Percentiles rank a stretch among this genome's conserved stretches.
Conservation (phyloP, 169 alveolate species). For the Plasmodium berghei region DNA sequence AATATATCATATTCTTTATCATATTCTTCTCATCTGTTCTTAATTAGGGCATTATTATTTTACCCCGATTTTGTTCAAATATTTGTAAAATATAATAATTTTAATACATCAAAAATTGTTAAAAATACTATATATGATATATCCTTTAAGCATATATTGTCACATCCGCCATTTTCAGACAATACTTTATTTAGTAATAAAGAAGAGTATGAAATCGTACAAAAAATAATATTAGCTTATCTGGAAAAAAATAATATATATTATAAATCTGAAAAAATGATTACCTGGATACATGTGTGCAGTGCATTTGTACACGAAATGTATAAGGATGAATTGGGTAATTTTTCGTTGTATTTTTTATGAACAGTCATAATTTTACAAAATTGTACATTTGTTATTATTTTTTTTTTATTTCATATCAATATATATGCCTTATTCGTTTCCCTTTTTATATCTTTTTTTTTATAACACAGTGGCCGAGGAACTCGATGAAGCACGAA, state of each 20-base stretch:
- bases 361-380: too few species aligned
- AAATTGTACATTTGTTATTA: background rate
- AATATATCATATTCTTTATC: slow-evolving; percentile 19
- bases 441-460: background rate
- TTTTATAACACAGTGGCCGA: slow-evolving; percentile 3
- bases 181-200: background rate
- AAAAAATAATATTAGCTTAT: slow-evolving; percentile 24
- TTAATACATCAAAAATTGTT: slow-evolving; percentile 44
- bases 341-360: too few species aligned
- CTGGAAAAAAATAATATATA: slow-evolving; percentile 47
- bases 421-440: background rate
- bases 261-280: slow-evolving; percentile 50
- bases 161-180: slow-evolving; percentile 45
- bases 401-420: background rate
- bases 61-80: slow-evolving; percentile 29
- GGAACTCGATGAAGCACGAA: slow-evolving; percentile 24
- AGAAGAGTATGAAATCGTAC: slow-evolving; percentile 36
- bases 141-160: slow-evolving; percentile 22
- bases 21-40: slow-evolving; percentile 28
- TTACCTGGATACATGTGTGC: slow-evolving; percentile 70
- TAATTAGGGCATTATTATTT: slow-evolving; percentile 43
- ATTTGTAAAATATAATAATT: slow-evolving; percentile 38
- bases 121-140: slow-evolving; percentile 39
- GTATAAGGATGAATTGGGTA: slow-evolving; percentile 33
- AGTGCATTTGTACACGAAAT: slow-evolving; percentile 41